Base-by-base conservation (phyloP, 208 protist genomes). In the Leishmania tarentolae region DNA sequence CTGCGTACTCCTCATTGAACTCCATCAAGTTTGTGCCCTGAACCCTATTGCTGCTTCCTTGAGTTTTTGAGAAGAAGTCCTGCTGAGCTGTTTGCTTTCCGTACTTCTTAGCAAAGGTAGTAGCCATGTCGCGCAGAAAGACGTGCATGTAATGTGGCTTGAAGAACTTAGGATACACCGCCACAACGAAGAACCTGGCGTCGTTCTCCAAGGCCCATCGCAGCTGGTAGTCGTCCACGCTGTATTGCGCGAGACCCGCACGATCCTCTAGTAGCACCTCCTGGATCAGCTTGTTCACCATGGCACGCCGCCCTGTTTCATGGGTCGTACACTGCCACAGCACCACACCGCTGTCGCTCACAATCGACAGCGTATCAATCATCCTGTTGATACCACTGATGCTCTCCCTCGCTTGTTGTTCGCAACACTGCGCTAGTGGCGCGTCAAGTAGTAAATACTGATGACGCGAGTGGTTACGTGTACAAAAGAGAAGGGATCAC, bases 191-290 rank as follows among this genome's bases (percentile, higher is more conserved):
- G 46, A 99, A 93, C 61, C 95, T 91, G 57, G 93, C 86, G 68
- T 98, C 95, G 86, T 99, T 99, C 69, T 94, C 92, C 35, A 99
- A 86, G 7, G 84, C 82, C 97, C 98, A 99, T 53, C 90, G 88
- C 73, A 99, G n/a, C 75, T 93, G 94, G 88, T 98, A 98, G 57
- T 95, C 90, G 57, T 90, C 90, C 15, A 95, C 82, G 59, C 91
- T 82, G 78, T 89, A 83, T 76, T 93, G 85, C n/a, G 82, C 86
- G 74, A 94, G 88, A 35, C 95, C 91, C 17, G 91, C 90, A 57
- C 97, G 94, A 72, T 98, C 96, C 84, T 99, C 97, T 53, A 99
- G 87, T 40, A 99, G 85, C 24, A 99, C 95, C 7, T 94, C 96
- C 68, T 95, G 87, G 76, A 99, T 98, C 35, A 99, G 84, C 40